These are phyloP conservation scores for Coemansia sp. DNA, from an alignment of 192 early-diverging fungal species.

Conservation along the genomic window DNA sequence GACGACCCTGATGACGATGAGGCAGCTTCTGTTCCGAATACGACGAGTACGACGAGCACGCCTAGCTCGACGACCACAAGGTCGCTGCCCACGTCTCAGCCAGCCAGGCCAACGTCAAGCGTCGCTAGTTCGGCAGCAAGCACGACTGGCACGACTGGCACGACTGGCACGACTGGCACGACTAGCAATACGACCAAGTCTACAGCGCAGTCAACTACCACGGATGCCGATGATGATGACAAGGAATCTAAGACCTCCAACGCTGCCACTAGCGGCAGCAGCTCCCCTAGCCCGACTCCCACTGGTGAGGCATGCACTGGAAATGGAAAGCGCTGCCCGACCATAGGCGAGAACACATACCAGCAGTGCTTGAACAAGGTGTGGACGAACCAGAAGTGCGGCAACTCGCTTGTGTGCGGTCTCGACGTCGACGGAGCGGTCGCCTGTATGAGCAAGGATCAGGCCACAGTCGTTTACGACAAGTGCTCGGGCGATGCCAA, in stretches of 20 bases:
- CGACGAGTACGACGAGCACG: not conserved
- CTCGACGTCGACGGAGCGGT: slow-evolving; percentile 19
- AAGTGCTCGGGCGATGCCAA: slow-evolving; percentile 24
- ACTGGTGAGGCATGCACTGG: slow-evolving; percentile 31
- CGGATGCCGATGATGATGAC: not conserved
- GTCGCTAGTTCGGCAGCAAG: not conserved
- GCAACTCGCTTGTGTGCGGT: slow-evolving; percentile 24
- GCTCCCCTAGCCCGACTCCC: slow-evolving; percentile 18
- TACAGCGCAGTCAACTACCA: not conserved
- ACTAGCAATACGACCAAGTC: not conserved
- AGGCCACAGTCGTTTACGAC: slow-evolving; percentile 19
- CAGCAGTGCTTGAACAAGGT: slow-evolving; percentile 28
- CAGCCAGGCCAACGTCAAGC: not conserved
- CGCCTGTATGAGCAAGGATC: slow-evolving; percentile 37
- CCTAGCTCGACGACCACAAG: not conserved
- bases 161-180: not conserved
- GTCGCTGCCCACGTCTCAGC: not conserved
- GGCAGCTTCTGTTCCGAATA: not conserved
- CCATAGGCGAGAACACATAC: slow-evolving; percentile 10
- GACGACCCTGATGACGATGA: not conserved
- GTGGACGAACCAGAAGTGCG: slow-evolving; percentile 35
- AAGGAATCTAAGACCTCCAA: not conserved
- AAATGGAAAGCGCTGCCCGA: slow-evolving; percentile 24
- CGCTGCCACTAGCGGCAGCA: not conserved
- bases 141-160: slow-evolving; percentile 3